These are phyloP conservation scores for Emmonsia crescens DNA, from an alignment of 2,329 filamentous ascomycete genomes.

Conservation along the genomic window DNA sequence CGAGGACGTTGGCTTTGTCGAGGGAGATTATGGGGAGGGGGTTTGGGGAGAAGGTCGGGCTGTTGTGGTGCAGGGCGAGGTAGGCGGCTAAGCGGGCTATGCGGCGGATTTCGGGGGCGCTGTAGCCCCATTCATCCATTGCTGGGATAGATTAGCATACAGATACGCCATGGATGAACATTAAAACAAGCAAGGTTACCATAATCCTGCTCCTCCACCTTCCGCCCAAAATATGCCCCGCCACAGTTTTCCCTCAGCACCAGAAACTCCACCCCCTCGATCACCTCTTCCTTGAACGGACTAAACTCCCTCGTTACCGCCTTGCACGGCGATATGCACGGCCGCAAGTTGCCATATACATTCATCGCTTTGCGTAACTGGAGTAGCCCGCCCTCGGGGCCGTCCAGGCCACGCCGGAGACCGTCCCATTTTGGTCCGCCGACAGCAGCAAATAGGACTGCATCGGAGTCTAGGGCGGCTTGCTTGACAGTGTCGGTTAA, in stretches of 20 bases:
- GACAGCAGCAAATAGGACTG: constrained; percentile 78
- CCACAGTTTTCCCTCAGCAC: constrained; percentile 35
- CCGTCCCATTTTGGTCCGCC: constrained; percentile 90
- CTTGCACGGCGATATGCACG: constrained; percentile 55
- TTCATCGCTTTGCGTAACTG: constrained; percentile 75
- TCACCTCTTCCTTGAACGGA: constrained; percentile 70
- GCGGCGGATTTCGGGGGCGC: constrained; percentile 66
- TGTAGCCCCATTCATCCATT: constrained; percentile 78
- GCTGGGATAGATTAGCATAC: constrained; percentile 33
- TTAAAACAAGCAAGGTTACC: too few relatives aligned
- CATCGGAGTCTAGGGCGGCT: constrained; percentile 69
- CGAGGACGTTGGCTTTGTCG: constrained; percentile 90
- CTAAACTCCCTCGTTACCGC: constrained; percentile 67
- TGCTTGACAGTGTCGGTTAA: constrained; percentile 68
- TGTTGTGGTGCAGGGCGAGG: constrained; percentile 61
- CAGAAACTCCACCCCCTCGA: constrained; percentile 74
- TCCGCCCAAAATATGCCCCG: constrained; percentile 33
- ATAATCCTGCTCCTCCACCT: constrained; percentile 28
- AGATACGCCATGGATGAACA: too few relatives aligned
- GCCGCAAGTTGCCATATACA: constrained; percentile 82
- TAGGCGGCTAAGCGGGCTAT: constrained; percentile 67
- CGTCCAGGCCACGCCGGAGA: constrained; percentile 49
- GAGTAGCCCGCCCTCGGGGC: constrained; percentile 79
- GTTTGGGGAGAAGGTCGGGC: constrained; percentile 39
- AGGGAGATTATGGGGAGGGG: constrained; percentile 59